A percentile compares a stretch with the other conserved stretches of the same genome.
These are phyloP conservation scores for Phytopythium kandeliae DNA, from an alignment of 352 stramenopile species.

Conservation along the genomic window DNA sequence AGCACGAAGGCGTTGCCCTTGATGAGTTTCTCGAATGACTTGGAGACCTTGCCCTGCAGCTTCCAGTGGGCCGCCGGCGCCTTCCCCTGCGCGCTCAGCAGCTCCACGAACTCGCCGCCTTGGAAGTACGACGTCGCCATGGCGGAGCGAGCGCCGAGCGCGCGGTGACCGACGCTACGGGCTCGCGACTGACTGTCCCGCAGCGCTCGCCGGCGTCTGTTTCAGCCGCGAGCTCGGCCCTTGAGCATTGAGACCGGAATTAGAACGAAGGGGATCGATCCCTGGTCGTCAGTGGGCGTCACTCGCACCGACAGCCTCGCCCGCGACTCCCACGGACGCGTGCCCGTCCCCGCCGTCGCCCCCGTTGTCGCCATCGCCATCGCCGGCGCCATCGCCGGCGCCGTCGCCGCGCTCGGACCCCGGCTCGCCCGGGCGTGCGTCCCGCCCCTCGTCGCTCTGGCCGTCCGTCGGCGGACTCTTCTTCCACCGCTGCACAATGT, in stretches of 20 bases:
- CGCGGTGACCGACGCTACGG: too few relatives aligned
- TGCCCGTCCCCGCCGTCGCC: too few relatives aligned
- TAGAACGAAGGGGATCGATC: neutral
- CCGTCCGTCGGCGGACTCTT: conserved; percentile 16
- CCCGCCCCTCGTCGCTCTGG: neutral
- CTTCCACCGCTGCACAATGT: conserved; percentile 71
- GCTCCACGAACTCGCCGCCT: conserved; percentile 74
- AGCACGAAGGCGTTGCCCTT: conserved; percentile 74
- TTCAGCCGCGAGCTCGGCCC: neutral
- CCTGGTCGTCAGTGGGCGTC: neutral
- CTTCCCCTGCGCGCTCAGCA: conserved; percentile 77
- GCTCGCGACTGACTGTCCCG: neutral
- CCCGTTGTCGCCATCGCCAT: too few relatives aligned
- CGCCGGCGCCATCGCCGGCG: too few relatives aligned
- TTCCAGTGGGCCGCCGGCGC: conserved; percentile 62
- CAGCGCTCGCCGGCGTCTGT: neutral
- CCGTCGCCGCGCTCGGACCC: too few relatives aligned
- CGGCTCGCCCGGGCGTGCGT: neutral
- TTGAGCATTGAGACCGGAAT: neutral
- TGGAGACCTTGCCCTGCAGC: conserved; percentile 69
- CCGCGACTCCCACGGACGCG: too few relatives aligned
- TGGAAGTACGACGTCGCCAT: conserved; percentile 56
- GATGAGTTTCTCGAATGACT: conserved; percentile 76
- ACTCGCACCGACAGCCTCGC: too few relatives aligned
- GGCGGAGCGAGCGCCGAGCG: too few relatives aligned